Evolutionary conservation across 23 red algal species (phyloP).

Genomic region (Gracilaria gracilis): DNA sequence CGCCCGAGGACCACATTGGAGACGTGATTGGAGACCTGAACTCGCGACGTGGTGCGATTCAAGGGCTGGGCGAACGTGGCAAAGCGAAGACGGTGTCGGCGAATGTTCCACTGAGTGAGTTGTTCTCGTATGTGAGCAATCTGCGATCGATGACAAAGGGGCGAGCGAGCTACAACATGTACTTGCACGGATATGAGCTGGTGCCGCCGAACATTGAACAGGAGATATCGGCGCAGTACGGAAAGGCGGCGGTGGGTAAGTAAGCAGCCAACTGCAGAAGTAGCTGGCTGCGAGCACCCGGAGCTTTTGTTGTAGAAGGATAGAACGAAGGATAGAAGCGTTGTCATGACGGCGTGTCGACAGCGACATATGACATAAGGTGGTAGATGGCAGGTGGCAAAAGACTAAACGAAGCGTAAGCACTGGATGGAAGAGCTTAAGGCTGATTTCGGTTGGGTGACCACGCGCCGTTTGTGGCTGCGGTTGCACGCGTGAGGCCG

Average conservation of each 20-base stretch:
- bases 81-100: constrained; percentile 90
- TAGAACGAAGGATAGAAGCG: too few species aligned
- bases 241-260: constrained; percentile 46
- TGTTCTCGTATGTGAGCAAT: constrained; percentile 96
- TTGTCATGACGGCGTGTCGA: too few species aligned
- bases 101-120: constrained; percentile 89
- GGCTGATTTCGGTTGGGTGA: neutral
- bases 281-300: too few species aligned
- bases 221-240: constrained; percentile 82
- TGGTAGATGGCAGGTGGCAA: constrained; percentile 5
- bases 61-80: constrained; percentile 85
- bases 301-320: too few species aligned
- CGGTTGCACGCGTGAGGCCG: neutral
- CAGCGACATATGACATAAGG: neutral
- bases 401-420: constrained; percentile 5
- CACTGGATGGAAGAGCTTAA: neutral
- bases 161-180: constrained; percentile 94
- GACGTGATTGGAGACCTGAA: constrained; percentile 98
- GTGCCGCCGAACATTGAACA: constrained; percentile 90
- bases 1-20: constrained; percentile 90
- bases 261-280: neutral
- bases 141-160: constrained; percentile 96
- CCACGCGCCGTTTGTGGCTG: constrained; percentile 14
- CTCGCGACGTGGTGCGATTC: constrained; percentile 89
- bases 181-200: constrained; percentile 87